These are phyloP conservation scores for Nicotiana sylvestris DNA, from an alignment of 257 asterid species.

Conservation along the genomic window DNA sequence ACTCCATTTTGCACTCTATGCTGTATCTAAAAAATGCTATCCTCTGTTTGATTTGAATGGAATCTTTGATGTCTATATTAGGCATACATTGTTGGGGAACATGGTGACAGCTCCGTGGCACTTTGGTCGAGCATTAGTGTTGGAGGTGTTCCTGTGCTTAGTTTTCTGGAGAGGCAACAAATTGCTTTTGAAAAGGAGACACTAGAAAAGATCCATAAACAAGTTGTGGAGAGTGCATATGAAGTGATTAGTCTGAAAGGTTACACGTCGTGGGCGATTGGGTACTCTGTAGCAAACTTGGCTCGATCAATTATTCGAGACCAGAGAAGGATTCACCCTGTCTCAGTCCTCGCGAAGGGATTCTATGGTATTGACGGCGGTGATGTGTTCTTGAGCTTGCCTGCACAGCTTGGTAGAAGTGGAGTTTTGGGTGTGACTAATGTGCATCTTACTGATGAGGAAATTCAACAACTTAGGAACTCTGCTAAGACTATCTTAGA, in stretches of 20 bases:
- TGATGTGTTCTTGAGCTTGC: constrained; percentile 75
- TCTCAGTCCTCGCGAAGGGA: constrained; percentile 74
- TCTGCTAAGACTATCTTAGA: constrained; percentile 69
- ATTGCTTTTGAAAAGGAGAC: constrained; percentile 66
- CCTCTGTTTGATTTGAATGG: neutral
- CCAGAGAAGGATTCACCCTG: constrained; percentile 79
- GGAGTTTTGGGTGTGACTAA: constrained; percentile 78
- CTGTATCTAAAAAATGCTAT: too few relatives aligned
- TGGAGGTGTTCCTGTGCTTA: constrained; percentile 76
- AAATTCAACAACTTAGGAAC: constrained; percentile 49
- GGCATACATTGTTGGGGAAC: constrained; percentile 95
- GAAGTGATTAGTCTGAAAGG: constrained; percentile 83
- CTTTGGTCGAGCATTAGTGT: constrained; percentile 91
- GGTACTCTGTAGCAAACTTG: constrained; percentile 76
- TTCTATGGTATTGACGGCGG: constrained; percentile 56
- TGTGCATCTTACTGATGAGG: constrained; percentile 71
- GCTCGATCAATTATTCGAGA: constrained; percentile 66
- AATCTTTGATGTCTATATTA: constrained; percentile 4
- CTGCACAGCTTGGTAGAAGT: constrained; percentile 64
- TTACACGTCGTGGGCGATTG: constrained; percentile 94
- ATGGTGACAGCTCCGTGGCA: constrained; percentile 89
- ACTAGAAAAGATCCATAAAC: constrained; percentile 56
- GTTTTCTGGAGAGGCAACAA: constrained; percentile 60
- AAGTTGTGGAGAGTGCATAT: constrained; percentile 77
- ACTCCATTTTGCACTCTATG: too few relatives aligned